These are phyloP conservation scores for Spongispora temasekensis DNA, from an alignment of 1,284 basidiomycete genomes.

Conservation along the genomic window DNA sequence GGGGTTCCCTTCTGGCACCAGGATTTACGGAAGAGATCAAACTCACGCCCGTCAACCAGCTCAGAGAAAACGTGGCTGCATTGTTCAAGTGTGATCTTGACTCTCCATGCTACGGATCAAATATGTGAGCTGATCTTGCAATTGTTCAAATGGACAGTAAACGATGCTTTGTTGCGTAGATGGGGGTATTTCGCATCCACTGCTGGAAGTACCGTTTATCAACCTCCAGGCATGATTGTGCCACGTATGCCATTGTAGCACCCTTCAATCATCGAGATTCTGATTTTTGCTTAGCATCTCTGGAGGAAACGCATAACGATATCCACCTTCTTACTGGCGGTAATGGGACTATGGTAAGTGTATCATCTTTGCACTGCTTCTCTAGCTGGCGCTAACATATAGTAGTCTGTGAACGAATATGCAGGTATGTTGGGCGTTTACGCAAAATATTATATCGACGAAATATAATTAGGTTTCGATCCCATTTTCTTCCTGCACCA, in stretches of 20 bases:
- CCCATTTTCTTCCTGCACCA: constrained; percentile 21
- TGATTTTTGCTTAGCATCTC: constrained; percentile 10
- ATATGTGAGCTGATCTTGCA: constrained; percentile 11
- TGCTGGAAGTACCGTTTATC: neutral
- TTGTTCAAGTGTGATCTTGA: constrained; percentile 12
- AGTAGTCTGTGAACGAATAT: constrained; percentile 15
- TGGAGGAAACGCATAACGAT: constrained; percentile 20
- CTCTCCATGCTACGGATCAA: constrained; percentile 12
- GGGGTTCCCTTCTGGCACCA: neutral
- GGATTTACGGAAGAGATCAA: neutral
- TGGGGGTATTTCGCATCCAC: constrained; percentile 20
- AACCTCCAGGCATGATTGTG: constrained; percentile 11
- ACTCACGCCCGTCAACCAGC: constrained; percentile 2
- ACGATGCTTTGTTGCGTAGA: constrained; percentile 4
- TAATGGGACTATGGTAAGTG: constrained; percentile 16
- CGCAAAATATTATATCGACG: neutral
- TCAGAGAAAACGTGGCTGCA: constrained; percentile 15
- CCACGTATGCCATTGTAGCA: constrained; percentile 5
- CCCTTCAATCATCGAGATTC: neutral
- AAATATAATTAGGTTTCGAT: constrained; percentile 8
- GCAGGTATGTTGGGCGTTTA: too few species aligned
- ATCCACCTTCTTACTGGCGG: constrained; percentile 17
- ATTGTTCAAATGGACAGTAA: neutral
- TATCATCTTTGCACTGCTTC: neutral
- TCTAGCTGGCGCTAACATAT: neutral